Conservation (phyloP, 129 eudicot species). For the Mikania micrantha region DNA sequence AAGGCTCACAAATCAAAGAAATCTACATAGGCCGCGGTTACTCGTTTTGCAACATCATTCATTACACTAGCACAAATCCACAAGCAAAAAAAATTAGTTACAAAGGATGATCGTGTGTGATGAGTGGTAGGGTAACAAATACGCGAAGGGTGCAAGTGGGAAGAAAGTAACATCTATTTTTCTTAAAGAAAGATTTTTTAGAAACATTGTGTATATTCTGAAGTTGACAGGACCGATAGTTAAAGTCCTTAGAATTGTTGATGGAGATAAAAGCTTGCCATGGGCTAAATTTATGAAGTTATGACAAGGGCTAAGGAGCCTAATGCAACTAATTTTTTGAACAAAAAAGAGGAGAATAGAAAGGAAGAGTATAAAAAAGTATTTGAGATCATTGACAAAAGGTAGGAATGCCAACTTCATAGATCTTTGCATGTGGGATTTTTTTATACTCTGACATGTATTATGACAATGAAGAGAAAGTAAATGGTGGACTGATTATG, state of each 20-base stretch:
- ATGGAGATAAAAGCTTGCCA: no score
- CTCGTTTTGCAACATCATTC: constrained; percentile 21
- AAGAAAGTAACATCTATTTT: no score
- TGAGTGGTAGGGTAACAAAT: background rate
- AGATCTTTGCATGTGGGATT: no score
- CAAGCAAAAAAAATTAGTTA: no score
- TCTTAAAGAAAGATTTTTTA: no score
- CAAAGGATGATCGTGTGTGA: background rate
- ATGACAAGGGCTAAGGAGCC: no score
- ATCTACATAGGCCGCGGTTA: constrained; percentile 5
- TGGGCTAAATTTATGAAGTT: no score
- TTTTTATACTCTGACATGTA: background rate
- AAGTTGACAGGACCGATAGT: no score
- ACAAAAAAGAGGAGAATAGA: background rate
- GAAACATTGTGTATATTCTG: no score
- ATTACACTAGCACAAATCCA: constrained; percentile 2
- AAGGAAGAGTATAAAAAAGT: background rate
- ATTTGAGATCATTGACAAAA: background rate
- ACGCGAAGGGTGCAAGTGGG: background rate
- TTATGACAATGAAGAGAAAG: background rate
- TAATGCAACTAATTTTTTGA: no score
- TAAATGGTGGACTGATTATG: background rate
- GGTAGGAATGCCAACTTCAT: background rate
- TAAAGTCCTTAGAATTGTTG: no score
- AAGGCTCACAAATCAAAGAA: background rate